Base-by-base conservation (phyloP, 805 yeast genomes). In the Ogataea parapolymorpha region DNA sequence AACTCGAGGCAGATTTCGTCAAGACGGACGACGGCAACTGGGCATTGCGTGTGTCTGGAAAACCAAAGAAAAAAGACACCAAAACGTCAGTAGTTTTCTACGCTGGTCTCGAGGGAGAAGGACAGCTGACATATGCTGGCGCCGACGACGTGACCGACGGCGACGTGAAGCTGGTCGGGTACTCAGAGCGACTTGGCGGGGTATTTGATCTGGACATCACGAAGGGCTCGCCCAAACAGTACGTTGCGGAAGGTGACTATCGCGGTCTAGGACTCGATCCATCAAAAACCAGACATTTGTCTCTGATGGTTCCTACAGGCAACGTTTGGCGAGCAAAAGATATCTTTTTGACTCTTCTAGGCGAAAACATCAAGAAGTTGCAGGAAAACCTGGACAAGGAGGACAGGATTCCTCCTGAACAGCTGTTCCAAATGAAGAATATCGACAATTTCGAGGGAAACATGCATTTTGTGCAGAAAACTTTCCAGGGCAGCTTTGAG, bases 261-360 rank as follows among this genome's bases (percentile, higher is more conserved):
- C 47, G 59, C 20, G 64, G 65, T 18, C 67, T 73, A 0, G 68
- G 67, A 5, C 57, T 75, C 10, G 85, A 86, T 60, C 82, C 88
- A 3, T 59, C 71, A 0, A 70, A 65, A 36, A 67, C 85, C 0
- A 87, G 82, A 50, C 86, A 87, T 60, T 46, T 79, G 16, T 79
- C 90, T 11, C 65, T 90, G 50, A 70, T 66, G 15, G 81, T 86
- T 4, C 95, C 96, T 0, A 78, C 75, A 46, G 84, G 75, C 26
- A 72, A 79, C 42, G 70, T 75, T 7, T 89, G 96, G 96, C 72
- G 71, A 53, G 93, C 91, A 4, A 73, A 72, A 42, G 96, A 88
- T 39, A 73, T 90, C 5, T 88, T 80, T 56, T 65, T 78, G 57
- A 76, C 87, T 0, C 47, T 89, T 42, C 51, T 88, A 28, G 81